phyloP scores from a whole-genome alignment of 768 basidiomycete species.

The Amanita pallidorosea region DNA sequence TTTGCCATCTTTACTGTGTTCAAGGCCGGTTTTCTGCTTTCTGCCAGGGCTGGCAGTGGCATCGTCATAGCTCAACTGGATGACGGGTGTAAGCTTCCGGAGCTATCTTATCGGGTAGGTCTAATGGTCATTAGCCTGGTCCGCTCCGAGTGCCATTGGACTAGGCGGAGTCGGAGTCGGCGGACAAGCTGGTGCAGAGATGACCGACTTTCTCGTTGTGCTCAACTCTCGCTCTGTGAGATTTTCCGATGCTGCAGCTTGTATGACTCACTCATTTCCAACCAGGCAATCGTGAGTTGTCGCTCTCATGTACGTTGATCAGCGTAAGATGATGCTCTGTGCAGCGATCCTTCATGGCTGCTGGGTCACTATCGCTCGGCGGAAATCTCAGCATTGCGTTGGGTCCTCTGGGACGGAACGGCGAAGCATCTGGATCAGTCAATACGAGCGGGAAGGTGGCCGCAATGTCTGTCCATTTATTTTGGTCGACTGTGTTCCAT shows the following conservation, averaged over 20 bases:
- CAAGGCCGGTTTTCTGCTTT: constrained; percentile 67
- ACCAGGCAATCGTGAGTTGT: constrained; percentile 54
- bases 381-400: constrained; percentile 86
- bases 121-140: constrained; percentile 54
- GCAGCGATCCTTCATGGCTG: constrained; percentile 85
- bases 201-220: constrained; percentile 88
- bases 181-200: constrained; percentile 71
- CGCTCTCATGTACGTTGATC: neutral
- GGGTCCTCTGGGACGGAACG: constrained; percentile 89
- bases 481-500: neutral
- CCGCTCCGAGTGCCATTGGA: constrained; percentile 90
- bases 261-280: neutral
- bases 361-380: constrained; percentile 82
- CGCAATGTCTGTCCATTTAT: constrained; percentile 54
- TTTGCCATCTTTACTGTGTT: constrained; percentile 90
- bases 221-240: constrained; percentile 73
- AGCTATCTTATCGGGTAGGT: constrained; percentile 1
- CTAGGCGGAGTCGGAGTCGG: constrained; percentile 87
- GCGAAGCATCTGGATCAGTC: constrained; percentile 80
- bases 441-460: constrained; percentile 82
- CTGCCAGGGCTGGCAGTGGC: constrained; percentile 76
- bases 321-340: constrained; percentile 1
- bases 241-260: constrained; percentile 3
- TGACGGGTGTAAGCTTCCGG: constrained; percentile 58
- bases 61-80: constrained; percentile 78